Base-by-base conservation (phyloP, 2,329 filamentous ascomycete genomes). In the Diaporthe aspalathi region DNA sequence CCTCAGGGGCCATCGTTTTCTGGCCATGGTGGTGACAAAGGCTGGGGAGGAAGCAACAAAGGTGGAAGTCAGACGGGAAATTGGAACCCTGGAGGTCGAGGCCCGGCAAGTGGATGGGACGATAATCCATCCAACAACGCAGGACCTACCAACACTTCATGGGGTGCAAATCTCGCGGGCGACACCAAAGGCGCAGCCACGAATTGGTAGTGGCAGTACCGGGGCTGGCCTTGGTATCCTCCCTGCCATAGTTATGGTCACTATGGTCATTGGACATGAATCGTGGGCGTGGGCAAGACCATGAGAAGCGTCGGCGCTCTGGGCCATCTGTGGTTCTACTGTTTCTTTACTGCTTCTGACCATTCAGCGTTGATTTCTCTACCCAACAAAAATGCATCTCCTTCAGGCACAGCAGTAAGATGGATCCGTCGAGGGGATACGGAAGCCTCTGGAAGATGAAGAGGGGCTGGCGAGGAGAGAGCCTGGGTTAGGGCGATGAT, bases 181-280 rank as follows among this genome's bases (percentile, higher is more conserved):
- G 45, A 72, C 62, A 72, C 71, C 32, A 50, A 52, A 50, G 71
- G 68, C 12, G 52, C 65, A 38, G 54, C 62, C 17, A 40, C 16
- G 11, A 57, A 67, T 56, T 72, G 71, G 71, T 72, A 72, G 71
- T 17, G 32, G 45, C 63, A 50, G 45, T 50, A 50, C 45, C 50
- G 50, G 27, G 27, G 50, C 56, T 52, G 50, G 40, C 65, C 50
- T 67, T 22, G 50, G 27, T 56, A 54, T 54, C 27, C 38, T 17
- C 50, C 22, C 6, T 56, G 50, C 35, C 50, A 47, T 45, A 4
- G 27, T 3, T 56, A 20, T 56, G 27, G 65, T 47, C 20, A 47
- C 50, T 67, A 24, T 56, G 27, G 65, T 47, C 20, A 47, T 38
- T 56, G 50, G 65, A 35, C 20, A 9, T 45, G 24, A n/a, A 47